Base-by-base conservation (phyloP, 2,329 filamentous ascomycete species). In the Lasiodiplodia gonubiensis region DNA sequence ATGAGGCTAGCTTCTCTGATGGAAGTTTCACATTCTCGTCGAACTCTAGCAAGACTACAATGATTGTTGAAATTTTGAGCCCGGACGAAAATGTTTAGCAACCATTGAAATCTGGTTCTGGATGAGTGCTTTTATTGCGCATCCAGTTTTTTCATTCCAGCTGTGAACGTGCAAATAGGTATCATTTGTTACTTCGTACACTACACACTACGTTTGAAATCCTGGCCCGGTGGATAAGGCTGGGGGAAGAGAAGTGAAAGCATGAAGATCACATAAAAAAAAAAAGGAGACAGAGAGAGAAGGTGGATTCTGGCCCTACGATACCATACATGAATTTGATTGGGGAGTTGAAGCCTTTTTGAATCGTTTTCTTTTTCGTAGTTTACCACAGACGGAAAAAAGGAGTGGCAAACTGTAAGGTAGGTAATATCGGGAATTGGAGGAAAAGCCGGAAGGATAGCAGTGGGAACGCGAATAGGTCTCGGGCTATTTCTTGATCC, bases 401-500 rank as follows among this genome's bases (percentile, higher is more conserved):
- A 30, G 14, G 16, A 27, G 7, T 8, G 27, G 39, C 16, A 42
- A 42, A 18, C 39, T 42, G 14, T 8, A 42, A 42, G 16, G 14
- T 42, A 8, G 39, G 39, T 8, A 10, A 25, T 23, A 51, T 10
- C 5, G 11, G 33, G 33, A 18, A 18, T 55, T 33, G 27, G 11
- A 30, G 21, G 11, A 21, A 8, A 57, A 39, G 54, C 33, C 14
- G 33, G 27, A 18, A 57, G 23, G 12, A 10, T 27, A 6, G 4
- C 14, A 21, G 11, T 39, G 33, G 54, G 4, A 16, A 46, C 14
- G 18, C 14, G 49, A 5, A 2, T 35, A 46, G 23, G 21, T n/a
- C 55, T 11, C 10, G 14, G 16, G 2, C 49, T 66, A 66, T 46
- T 66, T 66, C 64, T 66, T 66, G 6, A 66, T 66, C 64, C 64